Percentiles rank a stretch among this genome's conserved stretches.
These are phyloP conservation scores for Diaporthe destruens DNA, from an alignment of 2,329 filamentous ascomycete species.

Conservation along the genomic window DNA sequence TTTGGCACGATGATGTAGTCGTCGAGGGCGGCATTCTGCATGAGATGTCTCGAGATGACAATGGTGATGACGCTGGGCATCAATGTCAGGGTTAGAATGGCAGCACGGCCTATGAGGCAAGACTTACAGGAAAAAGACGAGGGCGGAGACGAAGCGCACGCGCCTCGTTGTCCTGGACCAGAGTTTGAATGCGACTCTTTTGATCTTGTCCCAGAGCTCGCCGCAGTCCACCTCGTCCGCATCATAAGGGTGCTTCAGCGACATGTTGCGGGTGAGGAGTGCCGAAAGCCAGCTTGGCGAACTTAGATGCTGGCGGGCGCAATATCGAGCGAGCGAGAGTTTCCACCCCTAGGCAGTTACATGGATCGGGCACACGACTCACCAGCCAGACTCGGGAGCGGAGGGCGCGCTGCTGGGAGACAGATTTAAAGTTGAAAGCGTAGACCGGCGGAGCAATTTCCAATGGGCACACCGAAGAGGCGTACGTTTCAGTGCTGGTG, in stretches of 20 bases:
- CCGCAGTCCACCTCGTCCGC: slow-evolving; percentile 38
- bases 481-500: slow-evolving; percentile 22
- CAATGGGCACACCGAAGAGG: slow-evolving; percentile 8
- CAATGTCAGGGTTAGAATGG: slow-evolving; percentile 27
- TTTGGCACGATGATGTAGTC: slow-evolving; percentile 39
- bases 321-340: slow-evolving; percentile 3
- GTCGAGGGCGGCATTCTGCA: slow-evolving; percentile 35
- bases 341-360: slow-evolving; percentile 1
- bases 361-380: slow-evolving; percentile 17
- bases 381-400: neutral
- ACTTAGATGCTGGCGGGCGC: slow-evolving; percentile 3
- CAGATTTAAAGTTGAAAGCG: neutral
- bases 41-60: slow-evolving; percentile 35
- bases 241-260: slow-evolving; percentile 18
- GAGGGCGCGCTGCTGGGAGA: neutral
- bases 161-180: slow-evolving; percentile 40
- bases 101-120: neutral
- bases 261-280: slow-evolving; percentile 27
- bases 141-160: slow-evolving; percentile 33
- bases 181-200: slow-evolving; percentile 31
- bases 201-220: slow-evolving; percentile 40
- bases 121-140: slow-evolving; percentile 39
- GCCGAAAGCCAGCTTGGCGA: slow-evolving; percentile 12
- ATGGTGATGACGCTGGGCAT: slow-evolving; percentile 32
- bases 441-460: neutral